A percentile compares a stretch with the other conserved stretches of the same genome.
Evolutionary conservation across 2,329 filamentous ascomycete genomes (phyloP).

Genomic region (Fusarium virguliforme): DNA sequence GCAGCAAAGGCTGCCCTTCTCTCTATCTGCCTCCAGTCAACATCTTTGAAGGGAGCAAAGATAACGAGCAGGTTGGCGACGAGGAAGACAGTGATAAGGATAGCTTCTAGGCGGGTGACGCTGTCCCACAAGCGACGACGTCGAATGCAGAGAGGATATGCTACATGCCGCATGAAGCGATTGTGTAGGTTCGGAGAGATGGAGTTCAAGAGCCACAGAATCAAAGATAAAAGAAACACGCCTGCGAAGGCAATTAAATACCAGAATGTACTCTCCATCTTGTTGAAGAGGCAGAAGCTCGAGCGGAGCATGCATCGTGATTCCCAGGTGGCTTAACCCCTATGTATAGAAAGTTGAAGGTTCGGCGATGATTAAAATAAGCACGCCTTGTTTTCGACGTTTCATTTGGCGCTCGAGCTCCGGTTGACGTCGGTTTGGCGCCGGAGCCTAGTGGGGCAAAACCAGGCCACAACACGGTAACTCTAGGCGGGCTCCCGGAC

Average conservation of each 20-base stretch:
- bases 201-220: background rate
- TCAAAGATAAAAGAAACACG: conserved; percentile 12
- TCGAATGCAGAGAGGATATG: conserved; percentile 19
- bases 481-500: background rate
- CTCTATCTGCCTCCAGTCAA: conserved; percentile 17
- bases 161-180: conserved; percentile 11
- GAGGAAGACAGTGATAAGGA: conserved; percentile 11
- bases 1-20: conserved; percentile 14
- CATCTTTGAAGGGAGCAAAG: conserved; percentile 3
- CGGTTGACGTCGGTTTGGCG: background rate
- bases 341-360: background rate
- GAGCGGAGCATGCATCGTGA: background rate
- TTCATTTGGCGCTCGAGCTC: background rate
- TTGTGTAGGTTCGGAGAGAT: conserved; percentile 8
- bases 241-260: conserved; percentile 12
- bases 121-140: conserved; percentile 22
- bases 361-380: background rate
- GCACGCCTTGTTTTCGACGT: background rate
- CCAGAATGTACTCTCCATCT: conserved; percentile 12
- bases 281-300: background rate
- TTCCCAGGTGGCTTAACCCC: background rate
- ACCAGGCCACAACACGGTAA: background rate
- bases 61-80: conserved; percentile 13
- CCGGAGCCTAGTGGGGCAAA: background rate
- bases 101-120: conserved; percentile 17